Percentiles rank a stretch among this genome's conserved stretches.
Evolutionary conservation across 345 rosid species (phyloP).

Genomic region (Salix udensis): DNA sequence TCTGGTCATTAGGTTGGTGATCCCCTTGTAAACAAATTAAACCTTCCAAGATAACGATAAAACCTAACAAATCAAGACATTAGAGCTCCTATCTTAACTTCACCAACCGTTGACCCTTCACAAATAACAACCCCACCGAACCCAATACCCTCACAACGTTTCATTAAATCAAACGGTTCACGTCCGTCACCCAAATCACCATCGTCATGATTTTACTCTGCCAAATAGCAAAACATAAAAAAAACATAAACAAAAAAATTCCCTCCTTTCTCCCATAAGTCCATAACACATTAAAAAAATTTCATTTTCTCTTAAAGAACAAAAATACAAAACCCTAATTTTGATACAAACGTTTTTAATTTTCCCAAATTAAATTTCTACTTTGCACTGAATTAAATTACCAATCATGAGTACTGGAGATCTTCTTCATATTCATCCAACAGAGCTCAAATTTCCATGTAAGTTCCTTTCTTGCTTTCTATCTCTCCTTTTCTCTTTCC

Average conservation of each 20-base stretch:
- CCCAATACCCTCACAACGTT: not conserved
- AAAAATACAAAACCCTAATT: not conserved
- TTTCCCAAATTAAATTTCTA: not conserved
- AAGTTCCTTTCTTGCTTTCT: not conserved
- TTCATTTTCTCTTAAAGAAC: not conserved
- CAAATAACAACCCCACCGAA: not conserved
- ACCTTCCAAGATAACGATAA: not conserved
- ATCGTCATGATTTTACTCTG: not conserved
- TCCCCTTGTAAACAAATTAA: not conserved
- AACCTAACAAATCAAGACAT: not conserved
- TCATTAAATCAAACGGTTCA: not conserved
- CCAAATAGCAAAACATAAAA: not conserved
- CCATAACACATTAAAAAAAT: not conserved
- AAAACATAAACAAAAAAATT: not conserved
- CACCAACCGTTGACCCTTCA: not conserved
- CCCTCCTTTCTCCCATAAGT: not conserved
- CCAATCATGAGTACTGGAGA: not conserved
- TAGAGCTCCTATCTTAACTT: not conserved
- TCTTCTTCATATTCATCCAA: not conserved
- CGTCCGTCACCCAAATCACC: not conserved
- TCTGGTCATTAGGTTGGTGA: too few species aligned
- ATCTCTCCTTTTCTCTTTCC: not conserved
- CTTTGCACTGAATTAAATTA: not conserved
- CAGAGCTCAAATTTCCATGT: not conserved
- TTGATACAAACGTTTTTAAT: not conserved